Evolutionary conservation across 371 early-diverging fungal genomes (phyloP), one percentile per base, ranked within the genome.

Genomic region (Gilbertella persicaria): DNA sequence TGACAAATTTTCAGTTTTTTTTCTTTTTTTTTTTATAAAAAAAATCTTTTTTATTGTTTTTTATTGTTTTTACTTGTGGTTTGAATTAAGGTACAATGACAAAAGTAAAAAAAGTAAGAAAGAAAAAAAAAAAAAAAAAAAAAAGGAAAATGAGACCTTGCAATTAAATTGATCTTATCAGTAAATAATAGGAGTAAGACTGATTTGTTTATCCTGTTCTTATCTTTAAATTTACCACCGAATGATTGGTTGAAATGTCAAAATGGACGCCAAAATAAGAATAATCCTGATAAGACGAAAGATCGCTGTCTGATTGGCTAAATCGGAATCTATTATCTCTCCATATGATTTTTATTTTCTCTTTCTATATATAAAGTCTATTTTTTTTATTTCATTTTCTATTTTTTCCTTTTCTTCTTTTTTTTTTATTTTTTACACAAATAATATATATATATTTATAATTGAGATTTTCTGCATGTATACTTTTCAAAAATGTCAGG

Each of bases 221-320:
- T 25, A 49, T 50, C 41, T 28, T 21, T 48, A n/a, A 10, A 9
- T 25, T 39, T 37, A 26, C 42, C 24, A 29, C 12, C 6, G 5
- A 35, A 17, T 56, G n/a, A 56, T 56, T 56, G 56, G 56, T 40
- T 16, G 16, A 43, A 26, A 42, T 43, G 42, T 29, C 39, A 53
- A 35, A 47, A 24, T 56, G 50, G 50, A 62, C 30, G 37, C 21
- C 28, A 24, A 36, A 20, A 60, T 40, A 51, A 28, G 28, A 57
- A 38, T 57, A 52, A 57, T 62, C 39, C 44, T 50, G 61, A 60
- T 60, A 60, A 60, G 62, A 56, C 51, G 8, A 13, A 45, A 40
- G 14, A 5, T 2, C 5, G 8, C 3, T 14, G 10, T 37, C 14
- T 60, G 45, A 55, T 60, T 60, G 60, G 60, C 17, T 45, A 41